Evolutionary conservation across 306 rosid species (phyloP), one percentile per base, ranked within the genome.

Genomic region (Vigna unguiculata): DNA sequence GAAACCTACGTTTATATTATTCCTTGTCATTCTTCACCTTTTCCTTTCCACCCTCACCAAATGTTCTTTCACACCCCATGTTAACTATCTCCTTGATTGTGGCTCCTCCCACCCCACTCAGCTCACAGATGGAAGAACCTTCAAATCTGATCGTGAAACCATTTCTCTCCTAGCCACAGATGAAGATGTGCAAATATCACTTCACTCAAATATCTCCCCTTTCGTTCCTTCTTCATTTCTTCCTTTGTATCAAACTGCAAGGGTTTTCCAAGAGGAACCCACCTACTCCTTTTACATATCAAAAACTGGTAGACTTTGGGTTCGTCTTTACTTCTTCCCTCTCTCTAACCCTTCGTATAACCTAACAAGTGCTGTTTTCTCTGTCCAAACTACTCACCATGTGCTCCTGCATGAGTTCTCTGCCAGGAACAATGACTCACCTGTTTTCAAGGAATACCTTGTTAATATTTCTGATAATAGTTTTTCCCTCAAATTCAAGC

Each of bases 241-340:
- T 1, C 90, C 96, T 64, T 11, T 94, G 38, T 94, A 34, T 34
- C 61, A 47, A 8, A 79, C 84, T n/a, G 90, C 91, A 1, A 89
- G 89, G 36, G 74, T 91, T n/a, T 94, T 94, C 55, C 16, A 53
- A 6, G 84, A 78, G 7, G 81, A 84, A 40, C 87, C 98, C 17
- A 80, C 79, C 9, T 94, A 81, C 74, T 83, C 84, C 2, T 94
- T 90, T 71, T 85, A 83, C 79, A 84, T 94, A 38, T 80, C 97
- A 30, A 79, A 84, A 28, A 12, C 83, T 0, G 96, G 95, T 25
- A 40, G 85, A 38, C 86, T 91, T 69, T 94, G 91, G 90, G 20
- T 94, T 70, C 96, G 98, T 16, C 97, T 94, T 16, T 89, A 90
- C 89, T 91, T 91, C 85, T 87, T 74, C 78, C 90, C 97, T 28